Percentiles rank a stretch among this genome's conserved stretches.
phyloP scores from a whole-genome alignment of 371 early-diverging fungal species.

The Mortierella sp. region DNA sequence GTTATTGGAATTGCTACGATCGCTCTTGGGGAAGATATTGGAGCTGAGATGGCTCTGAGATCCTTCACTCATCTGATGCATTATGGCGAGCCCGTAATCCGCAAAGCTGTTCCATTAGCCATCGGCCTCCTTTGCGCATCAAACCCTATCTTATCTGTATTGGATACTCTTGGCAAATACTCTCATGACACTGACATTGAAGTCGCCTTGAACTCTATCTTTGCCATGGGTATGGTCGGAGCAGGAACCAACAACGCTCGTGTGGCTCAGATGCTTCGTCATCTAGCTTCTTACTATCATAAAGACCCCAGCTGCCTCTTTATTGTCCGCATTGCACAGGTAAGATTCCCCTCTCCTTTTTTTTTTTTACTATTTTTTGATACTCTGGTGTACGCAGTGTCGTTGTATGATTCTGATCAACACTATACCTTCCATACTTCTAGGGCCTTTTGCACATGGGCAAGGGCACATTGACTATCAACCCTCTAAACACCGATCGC shows the following conservation, averaged over 20 bases:
- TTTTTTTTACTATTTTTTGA: background rate
- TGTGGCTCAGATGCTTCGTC: constrained; percentile 96
- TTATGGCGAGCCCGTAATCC: constrained; percentile 95
- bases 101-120: constrained; percentile 95
- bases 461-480: constrained; percentile 97
- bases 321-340: constrained; percentile 96
- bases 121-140: constrained; percentile 96
- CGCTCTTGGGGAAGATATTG: constrained; percentile 97
- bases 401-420: background rate
- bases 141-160: constrained; percentile 90
- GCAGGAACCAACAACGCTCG: constrained; percentile 99
- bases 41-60: constrained; percentile 95
- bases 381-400: background rate
- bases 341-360: constrained; percentile 15
- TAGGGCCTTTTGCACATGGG: constrained; percentile 97
- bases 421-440: background rate
- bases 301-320: constrained; percentile 95
- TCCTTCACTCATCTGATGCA: constrained; percentile 98
- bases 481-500: constrained; percentile 95
- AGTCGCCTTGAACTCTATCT: constrained; percentile 96
- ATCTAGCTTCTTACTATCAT: constrained; percentile 96
- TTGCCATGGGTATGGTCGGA: constrained; percentile 99
- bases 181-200: constrained; percentile 97
- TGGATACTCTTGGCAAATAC: constrained; percentile 97
- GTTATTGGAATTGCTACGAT: constrained; percentile 96